phyloP scores from a whole-genome alignment of 768 basidiomycete species.

The Trametes cubensis region DNA sequence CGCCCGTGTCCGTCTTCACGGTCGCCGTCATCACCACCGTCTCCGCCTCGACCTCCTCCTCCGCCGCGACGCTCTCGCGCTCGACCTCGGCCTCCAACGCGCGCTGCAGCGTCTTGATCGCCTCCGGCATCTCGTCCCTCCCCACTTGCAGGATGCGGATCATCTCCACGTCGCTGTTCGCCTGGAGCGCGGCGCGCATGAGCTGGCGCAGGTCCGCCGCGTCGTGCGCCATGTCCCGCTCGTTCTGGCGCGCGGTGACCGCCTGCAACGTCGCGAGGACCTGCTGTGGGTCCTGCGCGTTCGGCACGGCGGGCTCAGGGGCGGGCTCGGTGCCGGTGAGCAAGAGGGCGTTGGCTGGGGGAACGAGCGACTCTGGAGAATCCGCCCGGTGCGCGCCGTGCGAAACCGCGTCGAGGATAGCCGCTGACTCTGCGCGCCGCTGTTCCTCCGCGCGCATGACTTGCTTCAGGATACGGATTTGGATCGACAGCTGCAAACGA shows the following conservation, averaged over 20 bases:
- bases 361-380: background rate
- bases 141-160: conserved; percentile 62
- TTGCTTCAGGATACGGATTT: conserved; percentile 53
- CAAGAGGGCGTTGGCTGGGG: conserved; percentile 10
- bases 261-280: conserved; percentile 25
- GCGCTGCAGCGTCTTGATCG: conserved; percentile 77
- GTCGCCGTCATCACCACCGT: background rate
- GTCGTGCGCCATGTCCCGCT: conserved; percentile 54
- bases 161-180: conserved; percentile 66
- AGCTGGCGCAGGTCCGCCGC: conserved; percentile 56
- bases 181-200: conserved; percentile 58
- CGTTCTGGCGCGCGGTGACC: conserved; percentile 44
- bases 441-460: conserved; percentile 46
- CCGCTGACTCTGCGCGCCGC: conserved; percentile 39
- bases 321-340: conserved; percentile 20
- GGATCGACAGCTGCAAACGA: conserved; percentile 45
- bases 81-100: conserved; percentile 55
- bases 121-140: conserved; percentile 75
- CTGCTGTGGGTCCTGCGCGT: conserved; percentile 3
- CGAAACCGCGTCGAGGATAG: conserved; percentile 39
- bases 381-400: conserved; percentile 20
- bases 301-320: background rate
- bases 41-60: conserved; percentile 22
- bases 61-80: conserved; percentile 21
- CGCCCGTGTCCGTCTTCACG: background rate